Evolutionary conservation across 2,329 filamentous ascomycete species (phyloP).

Genomic region (Aspergillus phoenicis): DNA sequence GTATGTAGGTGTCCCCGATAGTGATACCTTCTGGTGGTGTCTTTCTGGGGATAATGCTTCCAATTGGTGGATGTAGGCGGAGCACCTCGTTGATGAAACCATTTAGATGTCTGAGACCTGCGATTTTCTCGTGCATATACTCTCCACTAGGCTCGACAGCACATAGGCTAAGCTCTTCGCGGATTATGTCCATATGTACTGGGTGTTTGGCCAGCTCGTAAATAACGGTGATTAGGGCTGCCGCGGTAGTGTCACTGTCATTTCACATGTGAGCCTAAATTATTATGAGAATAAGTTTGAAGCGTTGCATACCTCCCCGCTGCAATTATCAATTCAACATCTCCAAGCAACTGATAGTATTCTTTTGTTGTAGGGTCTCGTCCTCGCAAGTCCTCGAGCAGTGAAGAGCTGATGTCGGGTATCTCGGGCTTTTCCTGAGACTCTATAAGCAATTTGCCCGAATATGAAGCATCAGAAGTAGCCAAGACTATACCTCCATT

Average conservation of each 20-base stretch:
- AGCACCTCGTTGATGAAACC: conserved; percentile 9
- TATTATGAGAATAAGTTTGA: too few species aligned
- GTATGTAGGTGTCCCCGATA: conserved; percentile 3
- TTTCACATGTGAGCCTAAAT: not conserved
- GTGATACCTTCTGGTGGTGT: conserved; percentile 1
- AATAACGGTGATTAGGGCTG: not conserved
- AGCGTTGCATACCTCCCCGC: not conserved
- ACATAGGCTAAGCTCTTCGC: not conserved
- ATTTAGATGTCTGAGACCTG: not conserved
- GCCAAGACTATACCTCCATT: not conserved
- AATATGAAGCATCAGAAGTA: not conserved
- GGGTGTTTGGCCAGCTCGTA: conserved; percentile 5
- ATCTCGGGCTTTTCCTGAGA: not conserved
- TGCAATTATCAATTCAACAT: not conserved
- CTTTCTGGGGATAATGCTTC: conserved; percentile 2
- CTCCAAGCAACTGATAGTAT: not conserved
- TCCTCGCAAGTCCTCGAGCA: not conserved
- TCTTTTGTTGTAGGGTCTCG: not conserved
- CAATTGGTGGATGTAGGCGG: conserved; percentile 6
- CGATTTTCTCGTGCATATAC: not conserved
- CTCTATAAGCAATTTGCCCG: not conserved
- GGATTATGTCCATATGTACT: not conserved
- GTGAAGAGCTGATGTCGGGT: not conserved
- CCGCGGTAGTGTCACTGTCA: conserved; percentile 11
- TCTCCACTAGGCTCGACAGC: not conserved